phyloP scores from a whole-genome alignment of 108 stramenopile species.

The Fragilaria radians region DNA sequence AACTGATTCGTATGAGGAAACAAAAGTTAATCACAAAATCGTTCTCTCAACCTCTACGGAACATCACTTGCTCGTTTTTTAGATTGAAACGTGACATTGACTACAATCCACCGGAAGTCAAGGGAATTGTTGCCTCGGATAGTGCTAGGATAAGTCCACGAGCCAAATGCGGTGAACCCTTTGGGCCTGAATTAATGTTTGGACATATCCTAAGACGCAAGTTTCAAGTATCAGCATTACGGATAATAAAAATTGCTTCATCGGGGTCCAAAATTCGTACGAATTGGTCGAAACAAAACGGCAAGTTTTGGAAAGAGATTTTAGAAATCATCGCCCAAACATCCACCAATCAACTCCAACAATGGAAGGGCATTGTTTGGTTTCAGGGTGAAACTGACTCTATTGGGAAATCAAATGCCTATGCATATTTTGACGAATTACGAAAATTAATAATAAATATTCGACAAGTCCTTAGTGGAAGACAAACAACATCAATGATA shows the following conservation, averaged over 20 bases:
- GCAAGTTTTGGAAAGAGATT: neutral
- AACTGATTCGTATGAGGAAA: neutral
- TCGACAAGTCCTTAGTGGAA: neutral
- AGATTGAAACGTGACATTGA: neutral
- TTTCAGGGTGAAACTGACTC: conserved; percentile 12
- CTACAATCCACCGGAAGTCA: neutral
- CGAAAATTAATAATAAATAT: neutral
- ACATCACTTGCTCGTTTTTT: neutral
- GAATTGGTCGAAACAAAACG: neutral
- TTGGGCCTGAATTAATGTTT: conserved; percentile 5
- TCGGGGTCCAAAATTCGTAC: neutral
- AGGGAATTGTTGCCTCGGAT: neutral
- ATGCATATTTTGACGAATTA: conserved; percentile 1
- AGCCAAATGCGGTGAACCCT: neutral
- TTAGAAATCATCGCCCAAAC: neutral
- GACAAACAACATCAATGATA: neutral
- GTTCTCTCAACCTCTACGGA: neutral
- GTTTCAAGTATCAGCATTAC: neutral
- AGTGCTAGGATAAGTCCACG: neutral
- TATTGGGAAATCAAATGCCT: neutral
- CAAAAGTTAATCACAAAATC: neutral
- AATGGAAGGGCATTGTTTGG: conserved; percentile 9
- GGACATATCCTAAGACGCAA: neutral
- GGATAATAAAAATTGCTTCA: neutral
- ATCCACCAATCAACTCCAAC: neutral